Percentiles rank a stretch among this genome's conserved stretches.
phyloP scores from a whole-genome alignment of 176 grass and related monocot species.

The Chloris gayana region DNA sequence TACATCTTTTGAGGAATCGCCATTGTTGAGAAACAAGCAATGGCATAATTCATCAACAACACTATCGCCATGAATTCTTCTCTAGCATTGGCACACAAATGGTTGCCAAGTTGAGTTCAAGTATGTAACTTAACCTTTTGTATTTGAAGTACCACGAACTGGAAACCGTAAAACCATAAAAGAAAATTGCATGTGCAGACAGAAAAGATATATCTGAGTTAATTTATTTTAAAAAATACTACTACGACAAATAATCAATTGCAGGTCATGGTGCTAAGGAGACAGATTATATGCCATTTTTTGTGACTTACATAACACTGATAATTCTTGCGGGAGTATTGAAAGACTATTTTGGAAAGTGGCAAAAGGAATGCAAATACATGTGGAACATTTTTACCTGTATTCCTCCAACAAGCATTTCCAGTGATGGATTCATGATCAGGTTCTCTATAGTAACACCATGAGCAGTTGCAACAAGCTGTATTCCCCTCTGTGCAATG shows the following conservation, averaged over 20 bases:
- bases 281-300: background rate
- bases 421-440: slow-evolving; percentile 83
- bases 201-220: background rate
- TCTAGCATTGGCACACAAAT: background rate
- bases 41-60: background rate
- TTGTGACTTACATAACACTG: background rate
- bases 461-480: slow-evolving; percentile 91
- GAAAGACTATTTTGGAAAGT: background rate
- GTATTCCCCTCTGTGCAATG: slow-evolving; percentile 91
- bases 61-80: background rate
- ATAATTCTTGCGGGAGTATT: slow-evolving; percentile 4
- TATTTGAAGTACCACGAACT: background rate
- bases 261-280: background rate
- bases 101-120: background rate
- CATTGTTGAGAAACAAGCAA: slow-evolving; percentile 12
- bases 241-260: background rate
- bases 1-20: background rate
- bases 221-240: background rate
- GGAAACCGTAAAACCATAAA: background rate
- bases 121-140: too few relatives aligned
- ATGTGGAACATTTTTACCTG: slow-evolving; percentile 49
- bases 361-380: background rate
- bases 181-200: background rate
- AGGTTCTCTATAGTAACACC: slow-evolving; percentile 92
- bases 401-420: slow-evolving; percentile 90